These are phyloP conservation scores for Ricinus communis DNA, from an alignment of 345 rosid species.

Conservation along the genomic window DNA sequence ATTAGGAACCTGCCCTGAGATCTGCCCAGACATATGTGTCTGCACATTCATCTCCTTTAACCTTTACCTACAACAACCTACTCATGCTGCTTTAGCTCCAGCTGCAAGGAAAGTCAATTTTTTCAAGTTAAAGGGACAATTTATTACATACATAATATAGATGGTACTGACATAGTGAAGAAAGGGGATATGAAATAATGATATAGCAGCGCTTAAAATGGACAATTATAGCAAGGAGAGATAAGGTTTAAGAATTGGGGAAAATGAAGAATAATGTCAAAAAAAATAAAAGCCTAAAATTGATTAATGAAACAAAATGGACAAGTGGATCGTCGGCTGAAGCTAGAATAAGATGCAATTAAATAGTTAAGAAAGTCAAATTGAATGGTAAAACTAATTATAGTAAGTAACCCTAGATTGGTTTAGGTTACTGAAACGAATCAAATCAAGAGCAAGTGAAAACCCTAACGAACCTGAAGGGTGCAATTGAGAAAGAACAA, in stretches of 20 bases:
- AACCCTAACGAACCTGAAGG: constrained; percentile 20
- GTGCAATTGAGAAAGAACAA: constrained; percentile 1
- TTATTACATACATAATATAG: background rate
- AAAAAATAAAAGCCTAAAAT: background rate
- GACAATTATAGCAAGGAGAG: no score
- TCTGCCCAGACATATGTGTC: constrained; percentile 58
- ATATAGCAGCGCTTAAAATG: no score
- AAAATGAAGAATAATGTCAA: background rate
- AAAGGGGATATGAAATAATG: no score
- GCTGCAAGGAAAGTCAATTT: background rate
- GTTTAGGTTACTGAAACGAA: background rate
- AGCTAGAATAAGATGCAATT: constrained; percentile 7
- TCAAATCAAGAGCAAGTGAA: background rate
- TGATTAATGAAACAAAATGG: background rate
- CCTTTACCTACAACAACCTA: constrained; percentile 2
- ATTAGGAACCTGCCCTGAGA: constrained; percentile 62
- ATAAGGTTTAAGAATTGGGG: no score
- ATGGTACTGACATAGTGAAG: no score
- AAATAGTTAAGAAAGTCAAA: background rate
- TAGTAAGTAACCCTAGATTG: constrained; percentile 17
- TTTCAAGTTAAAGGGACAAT: background rate
- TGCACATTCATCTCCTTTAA: constrained; percentile 54
- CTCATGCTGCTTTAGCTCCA: constrained; percentile 17
- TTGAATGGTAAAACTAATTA: background rate
- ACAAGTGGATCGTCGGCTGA: background rate